Conservation (phyloP, 495 filamentous ascomycete genomes). For the Tirmania nivea region DNA sequence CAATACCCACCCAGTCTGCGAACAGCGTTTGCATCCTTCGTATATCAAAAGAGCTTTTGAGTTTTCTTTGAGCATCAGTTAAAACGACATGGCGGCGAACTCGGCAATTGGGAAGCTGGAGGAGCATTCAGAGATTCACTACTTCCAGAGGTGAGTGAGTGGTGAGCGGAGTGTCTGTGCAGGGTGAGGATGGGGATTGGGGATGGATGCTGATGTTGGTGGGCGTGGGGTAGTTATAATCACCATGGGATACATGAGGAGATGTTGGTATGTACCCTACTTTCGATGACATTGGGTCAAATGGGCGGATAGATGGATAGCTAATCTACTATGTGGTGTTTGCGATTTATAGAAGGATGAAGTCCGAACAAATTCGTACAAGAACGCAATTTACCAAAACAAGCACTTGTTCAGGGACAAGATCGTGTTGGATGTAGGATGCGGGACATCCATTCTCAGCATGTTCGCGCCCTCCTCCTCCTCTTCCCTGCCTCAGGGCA, state of each 20-base stretch:
- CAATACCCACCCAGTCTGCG: too few relatives aligned
- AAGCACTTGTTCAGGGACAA: conserved; percentile 93
- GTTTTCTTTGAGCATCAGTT: too few relatives aligned
- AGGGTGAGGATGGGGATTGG: not conserved
- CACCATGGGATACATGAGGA: conserved; percentile 21
- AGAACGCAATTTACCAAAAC: conserved; percentile 91
- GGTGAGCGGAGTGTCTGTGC: not conserved
- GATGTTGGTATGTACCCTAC: conserved; percentile 17
- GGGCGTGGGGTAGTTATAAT: conserved; percentile 12
- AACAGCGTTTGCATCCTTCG: too few relatives aligned
- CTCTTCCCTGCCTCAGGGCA: conserved; percentile 20
- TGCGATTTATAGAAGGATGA: conserved; percentile 40
- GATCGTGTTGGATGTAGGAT: conserved; percentile 91
- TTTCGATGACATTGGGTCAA: too few relatives aligned
- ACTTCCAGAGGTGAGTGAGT: conserved; percentile 18
- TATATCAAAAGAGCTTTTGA: too few relatives aligned
- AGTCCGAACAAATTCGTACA: conserved; percentile 84
- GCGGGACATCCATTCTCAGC: conserved; percentile 77
- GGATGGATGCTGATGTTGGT: not conserved
- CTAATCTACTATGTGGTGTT: conserved; percentile 7
- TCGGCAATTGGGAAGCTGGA: not conserved
- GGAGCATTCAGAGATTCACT: conserved; percentile 19
- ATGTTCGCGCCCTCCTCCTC: conserved; percentile 32
- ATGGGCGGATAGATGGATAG: not conserved
- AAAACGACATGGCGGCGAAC: not conserved